Evolutionary conservation across 345 rosid genomes (phyloP).

Genomic region (Streptanthus diversifolius): DNA sequence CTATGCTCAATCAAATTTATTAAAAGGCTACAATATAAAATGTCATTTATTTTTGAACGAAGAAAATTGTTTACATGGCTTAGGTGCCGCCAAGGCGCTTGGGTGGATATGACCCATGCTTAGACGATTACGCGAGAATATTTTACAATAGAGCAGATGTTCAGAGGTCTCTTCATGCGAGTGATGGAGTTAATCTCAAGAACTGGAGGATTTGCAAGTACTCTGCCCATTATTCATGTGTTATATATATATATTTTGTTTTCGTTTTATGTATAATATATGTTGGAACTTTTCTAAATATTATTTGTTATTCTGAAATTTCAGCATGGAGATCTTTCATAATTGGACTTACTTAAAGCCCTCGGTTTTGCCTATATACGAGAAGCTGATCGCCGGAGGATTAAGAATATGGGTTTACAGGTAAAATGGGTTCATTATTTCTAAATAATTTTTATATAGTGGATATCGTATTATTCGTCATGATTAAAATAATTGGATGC

Average conservation of each 20-base stretch:
- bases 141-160: constrained; percentile 89
- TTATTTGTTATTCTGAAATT: background rate
- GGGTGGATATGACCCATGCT: constrained; percentile 94
- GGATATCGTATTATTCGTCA: background rate
- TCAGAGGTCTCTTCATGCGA: constrained; percentile 81
- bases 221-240: background rate
- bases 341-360: constrained; percentile 52
- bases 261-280: background rate
- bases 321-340: constrained; percentile 50
- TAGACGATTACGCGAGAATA: constrained; percentile 66
- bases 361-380: constrained; percentile 80
- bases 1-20: background rate
- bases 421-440: constrained; percentile 38
- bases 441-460: constrained; percentile 7
- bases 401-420: constrained; percentile 90
- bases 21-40: background rate
- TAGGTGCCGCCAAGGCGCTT: constrained; percentile 68
- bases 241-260: background rate
- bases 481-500: background rate
- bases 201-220: constrained; percentile 99
- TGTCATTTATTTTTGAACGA: background rate
- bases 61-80: background rate
- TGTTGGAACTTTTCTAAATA: constrained; percentile 8
- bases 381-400: constrained; percentile 72
- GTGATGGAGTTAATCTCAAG: constrained; percentile 52